A percentile compares a stretch with the other conserved stretches of the same genome.
phyloP scores from a whole-genome alignment of 2,329 filamentous ascomycete genomes.

The Biscogniauxia marginata region DNA sequence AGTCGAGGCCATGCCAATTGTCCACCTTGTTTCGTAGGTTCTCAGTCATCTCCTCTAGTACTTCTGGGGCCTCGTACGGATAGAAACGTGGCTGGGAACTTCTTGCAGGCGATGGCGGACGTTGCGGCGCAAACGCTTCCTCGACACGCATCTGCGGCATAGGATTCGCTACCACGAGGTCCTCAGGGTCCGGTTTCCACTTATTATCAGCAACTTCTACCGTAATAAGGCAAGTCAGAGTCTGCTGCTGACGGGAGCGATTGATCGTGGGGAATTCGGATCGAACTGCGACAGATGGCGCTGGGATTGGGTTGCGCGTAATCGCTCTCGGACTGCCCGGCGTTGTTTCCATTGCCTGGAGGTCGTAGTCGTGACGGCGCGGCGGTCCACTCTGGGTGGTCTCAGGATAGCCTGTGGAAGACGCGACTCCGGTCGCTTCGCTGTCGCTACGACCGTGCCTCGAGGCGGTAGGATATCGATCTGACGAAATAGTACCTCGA shows the following conservation, averaged over 20 bases:
- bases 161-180: constrained; percentile 58
- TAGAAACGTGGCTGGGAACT: constrained; percentile 57
- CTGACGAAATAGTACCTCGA: constrained; percentile 39
- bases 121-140: constrained; percentile 49
- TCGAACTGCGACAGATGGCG: constrained; percentile 88
- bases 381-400: constrained; percentile 67
- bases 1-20: constrained; percentile 97
- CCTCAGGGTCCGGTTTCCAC: constrained; percentile 83
- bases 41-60: constrained; percentile 81
- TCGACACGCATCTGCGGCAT: constrained; percentile 48
- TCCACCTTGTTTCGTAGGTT: constrained; percentile 84
- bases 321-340: constrained; percentile 70
- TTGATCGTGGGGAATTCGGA: constrained; percentile 96
- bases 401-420: constrained; percentile 78
- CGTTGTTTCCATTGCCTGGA: constrained; percentile 92
- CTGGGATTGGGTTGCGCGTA: constrained; percentile 81
- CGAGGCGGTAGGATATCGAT: constrained; percentile 43
- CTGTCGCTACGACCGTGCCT: constrained; percentile 77
- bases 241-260: constrained; percentile 90
- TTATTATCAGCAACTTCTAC: constrained; percentile 91
- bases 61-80: constrained; percentile 73
- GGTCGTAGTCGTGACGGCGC: constrained; percentile 88
- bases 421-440: constrained; percentile 68
- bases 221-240: constrained; percentile 88
- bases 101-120: constrained; percentile 59